These are phyloP conservation scores for Fraxinus paxiana DNA, from an alignment of 305 asterid species.

Conservation along the genomic window DNA sequence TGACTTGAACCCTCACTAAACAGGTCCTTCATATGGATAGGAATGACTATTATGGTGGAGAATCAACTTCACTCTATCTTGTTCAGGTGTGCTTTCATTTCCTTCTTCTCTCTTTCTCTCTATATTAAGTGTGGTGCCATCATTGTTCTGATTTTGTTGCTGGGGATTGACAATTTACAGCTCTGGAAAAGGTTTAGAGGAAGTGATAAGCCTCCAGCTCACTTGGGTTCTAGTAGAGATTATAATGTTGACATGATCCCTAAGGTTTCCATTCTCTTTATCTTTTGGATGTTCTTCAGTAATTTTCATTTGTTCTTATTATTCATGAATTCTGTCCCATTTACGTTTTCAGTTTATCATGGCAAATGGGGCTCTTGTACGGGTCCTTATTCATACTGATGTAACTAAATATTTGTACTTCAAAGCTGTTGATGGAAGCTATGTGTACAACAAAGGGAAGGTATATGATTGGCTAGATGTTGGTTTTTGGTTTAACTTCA, in stretches of 20 bases:
- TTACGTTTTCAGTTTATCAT: constrained; percentile 63
- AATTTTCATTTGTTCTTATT: not conserved
- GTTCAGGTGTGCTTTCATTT: constrained; percentile 36
- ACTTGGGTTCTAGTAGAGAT: constrained; percentile 83
- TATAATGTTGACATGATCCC: constrained; percentile 93
- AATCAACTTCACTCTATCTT: constrained; percentile 57
- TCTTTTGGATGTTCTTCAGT: constrained; percentile 11
- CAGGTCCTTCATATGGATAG: constrained; percentile 97
- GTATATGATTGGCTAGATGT: constrained; percentile 28
- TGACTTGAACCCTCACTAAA: constrained; percentile 4
- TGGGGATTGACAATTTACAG: constrained; percentile 29
- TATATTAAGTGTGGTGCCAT: not conserved
- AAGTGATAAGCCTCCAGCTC: constrained; percentile 78
- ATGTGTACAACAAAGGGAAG: constrained; percentile 83
- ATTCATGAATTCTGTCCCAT: constrained; percentile 14
- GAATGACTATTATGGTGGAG: constrained; percentile 96
- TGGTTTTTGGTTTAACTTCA: not conserved
- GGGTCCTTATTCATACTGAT: constrained; percentile 87
- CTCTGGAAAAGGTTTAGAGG: constrained; percentile 91
- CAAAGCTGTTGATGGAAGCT: constrained; percentile 93
- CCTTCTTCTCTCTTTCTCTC: not conserved
- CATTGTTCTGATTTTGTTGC: not conserved
- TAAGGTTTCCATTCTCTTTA: constrained; percentile 47
- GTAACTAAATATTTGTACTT: constrained; percentile 82
- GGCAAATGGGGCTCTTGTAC: constrained; percentile 96